Conservation (phyloP, 2,329 filamentous ascomycete species). For the Hypoxylon sp. region DNA sequence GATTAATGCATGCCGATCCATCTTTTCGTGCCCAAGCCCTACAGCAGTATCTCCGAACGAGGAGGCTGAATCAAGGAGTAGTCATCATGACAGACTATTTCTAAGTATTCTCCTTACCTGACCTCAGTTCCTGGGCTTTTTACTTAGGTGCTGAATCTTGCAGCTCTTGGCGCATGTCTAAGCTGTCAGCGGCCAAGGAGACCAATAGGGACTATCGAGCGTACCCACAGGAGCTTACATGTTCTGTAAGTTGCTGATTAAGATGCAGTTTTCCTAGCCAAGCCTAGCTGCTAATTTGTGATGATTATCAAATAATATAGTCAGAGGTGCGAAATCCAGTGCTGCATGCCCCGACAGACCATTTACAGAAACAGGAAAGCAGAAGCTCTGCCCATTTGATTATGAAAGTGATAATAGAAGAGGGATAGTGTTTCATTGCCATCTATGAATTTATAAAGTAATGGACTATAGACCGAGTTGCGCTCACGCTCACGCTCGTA, state of each 20-base stretch:
- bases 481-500: too few species aligned
- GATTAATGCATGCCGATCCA: neutral
- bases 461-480: too few species aligned
- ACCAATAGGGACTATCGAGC: neutral
- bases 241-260: constrained; percentile 31
- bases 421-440: too few species aligned
- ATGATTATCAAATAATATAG: constrained; percentile 21
- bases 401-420: too few species aligned
- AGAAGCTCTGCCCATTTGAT: neutral
- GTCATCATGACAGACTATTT: constrained; percentile 32
- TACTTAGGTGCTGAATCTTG: constrained; percentile 1
- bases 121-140: constrained; percentile 4
- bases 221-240: neutral
- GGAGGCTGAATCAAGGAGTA: constrained; percentile 12
- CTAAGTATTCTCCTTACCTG: constrained; percentile 9
- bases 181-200: constrained; percentile 2
- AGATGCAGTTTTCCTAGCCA: neutral
- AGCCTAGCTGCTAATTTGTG: constrained; percentile 15
- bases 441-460: too few species aligned
- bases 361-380: neutral
- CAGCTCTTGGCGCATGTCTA: constrained; percentile 11
- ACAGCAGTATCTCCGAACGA: neutral
- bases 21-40: neutral
- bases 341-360: neutral
- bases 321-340: neutral